These are phyloP conservation scores for Hyaloscypha hepaticicola DNA, from an alignment of 495 filamentous ascomycete species.

Conservation along the genomic window DNA sequence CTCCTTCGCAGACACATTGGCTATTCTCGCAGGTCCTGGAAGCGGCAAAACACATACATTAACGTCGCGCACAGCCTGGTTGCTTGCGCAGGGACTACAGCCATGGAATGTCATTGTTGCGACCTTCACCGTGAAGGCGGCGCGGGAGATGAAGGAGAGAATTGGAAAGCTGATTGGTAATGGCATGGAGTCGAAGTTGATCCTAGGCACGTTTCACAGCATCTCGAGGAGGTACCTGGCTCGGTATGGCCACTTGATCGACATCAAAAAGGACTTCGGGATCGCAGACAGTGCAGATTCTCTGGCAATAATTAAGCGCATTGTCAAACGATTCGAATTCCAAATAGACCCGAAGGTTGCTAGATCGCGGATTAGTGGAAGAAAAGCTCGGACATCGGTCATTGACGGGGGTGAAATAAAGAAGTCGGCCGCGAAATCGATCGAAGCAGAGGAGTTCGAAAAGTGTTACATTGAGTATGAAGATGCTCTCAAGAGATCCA, in stretches of 20 bases:
- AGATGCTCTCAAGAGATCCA: slow-evolving; percentile 66
- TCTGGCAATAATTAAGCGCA: slow-evolving; percentile 71
- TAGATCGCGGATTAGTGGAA: slow-evolving; percentile 75
- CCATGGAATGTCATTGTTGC: slow-evolving; percentile 95
- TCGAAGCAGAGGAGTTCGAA: slow-evolving; percentile 72
- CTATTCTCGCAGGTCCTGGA: slow-evolving; percentile 84
- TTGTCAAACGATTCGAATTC: slow-evolving; percentile 70
- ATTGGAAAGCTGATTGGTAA: slow-evolving; percentile 77
- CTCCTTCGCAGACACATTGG: slow-evolving; percentile 72
- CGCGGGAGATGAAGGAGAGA: slow-evolving; percentile 91
- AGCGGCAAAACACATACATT: slow-evolving; percentile 95
- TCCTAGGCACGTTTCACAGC: slow-evolving; percentile 95
- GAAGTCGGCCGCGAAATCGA: slow-evolving; percentile 37
- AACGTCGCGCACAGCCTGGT: slow-evolving; percentile 89
- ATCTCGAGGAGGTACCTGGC: slow-evolving; percentile 85
- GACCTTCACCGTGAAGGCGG: slow-evolving; percentile 97
- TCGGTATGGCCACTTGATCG: slow-evolving; percentile 83
- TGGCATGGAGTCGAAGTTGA: slow-evolving; percentile 70
- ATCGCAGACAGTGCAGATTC: slow-evolving; percentile 90
- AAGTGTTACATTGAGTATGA: slow-evolving; percentile 80
- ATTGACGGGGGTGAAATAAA: slow-evolving; percentile 10
- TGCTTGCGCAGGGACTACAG: slow-evolving; percentile 75
- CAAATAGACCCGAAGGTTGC: slow-evolving; percentile 68
- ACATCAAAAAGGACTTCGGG: slow-evolving; percentile 78
- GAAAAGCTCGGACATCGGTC: slow-evolving; percentile 70